Percentiles rank a stretch among this genome's conserved stretches.
These are phyloP conservation scores for Aegilops sharonensis DNA, from an alignment of 176 grass and related monocot species.

Conservation along the genomic window DNA sequence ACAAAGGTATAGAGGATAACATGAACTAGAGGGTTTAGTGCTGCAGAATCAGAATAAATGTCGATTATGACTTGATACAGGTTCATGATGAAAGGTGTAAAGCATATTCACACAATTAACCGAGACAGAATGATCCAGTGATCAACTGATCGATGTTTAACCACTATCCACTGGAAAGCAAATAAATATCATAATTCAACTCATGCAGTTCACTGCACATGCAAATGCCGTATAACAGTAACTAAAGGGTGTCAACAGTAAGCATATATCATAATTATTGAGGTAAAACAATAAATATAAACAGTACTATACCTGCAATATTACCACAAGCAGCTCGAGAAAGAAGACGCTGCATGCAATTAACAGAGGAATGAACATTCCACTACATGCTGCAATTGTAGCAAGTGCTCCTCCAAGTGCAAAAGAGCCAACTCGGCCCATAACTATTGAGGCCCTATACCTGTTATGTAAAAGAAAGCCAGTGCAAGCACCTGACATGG, in stretches of 20 bases:
- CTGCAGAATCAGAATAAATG: not conserved
- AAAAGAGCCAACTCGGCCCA: conserved; percentile 77
- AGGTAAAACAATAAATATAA: conserved; percentile 2
- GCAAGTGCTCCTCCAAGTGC: conserved; percentile 82
- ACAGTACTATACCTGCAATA: conserved; percentile 63
- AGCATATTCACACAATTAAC: not conserved
- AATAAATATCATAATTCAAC: conserved; percentile 1
- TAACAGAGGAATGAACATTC: conserved; percentile 92
- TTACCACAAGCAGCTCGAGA: conserved; percentile 58
- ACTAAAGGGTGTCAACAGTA: not conserved
- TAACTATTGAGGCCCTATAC: conserved; percentile 75
- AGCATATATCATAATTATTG: not conserved
- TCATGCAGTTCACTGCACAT: not conserved
- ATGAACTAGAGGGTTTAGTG: not conserved
- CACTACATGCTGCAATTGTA: conserved; percentile 77
- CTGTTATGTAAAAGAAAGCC: conserved; percentile 94
- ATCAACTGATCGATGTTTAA: not conserved
- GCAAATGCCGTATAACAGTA: not conserved
- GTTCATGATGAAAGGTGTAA: not conserved
- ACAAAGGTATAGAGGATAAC: not conserved
- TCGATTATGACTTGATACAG: conserved; percentile 6
- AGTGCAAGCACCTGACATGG: conserved; percentile 82
- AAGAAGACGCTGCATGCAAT: conserved; percentile 62
- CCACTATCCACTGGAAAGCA: not conserved
- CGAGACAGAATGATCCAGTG: not conserved